These are phyloP conservation scores for Fragaria iinumae DNA, from an alignment of 306 rosid species.

Conservation along the genomic window DNA sequence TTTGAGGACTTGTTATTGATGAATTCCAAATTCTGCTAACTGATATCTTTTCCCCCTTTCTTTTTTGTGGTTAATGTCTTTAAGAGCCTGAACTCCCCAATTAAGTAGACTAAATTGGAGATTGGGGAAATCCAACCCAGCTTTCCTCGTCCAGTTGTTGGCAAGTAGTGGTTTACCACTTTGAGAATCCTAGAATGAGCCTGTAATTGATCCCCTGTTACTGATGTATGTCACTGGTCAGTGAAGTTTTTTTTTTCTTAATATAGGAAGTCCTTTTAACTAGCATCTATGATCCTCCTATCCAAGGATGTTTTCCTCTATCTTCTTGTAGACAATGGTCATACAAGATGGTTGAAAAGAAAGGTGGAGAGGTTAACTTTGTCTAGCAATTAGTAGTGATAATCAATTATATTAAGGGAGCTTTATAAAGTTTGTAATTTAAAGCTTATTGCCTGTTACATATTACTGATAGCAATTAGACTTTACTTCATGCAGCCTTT, in stretches of 20 bases:
- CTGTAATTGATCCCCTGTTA: no score
- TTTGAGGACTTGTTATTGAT: background rate
- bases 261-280: background rate
- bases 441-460: background rate
- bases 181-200: no score
- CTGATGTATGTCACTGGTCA: no score
- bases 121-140: no score
- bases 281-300: background rate
- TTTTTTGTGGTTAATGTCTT: no score
- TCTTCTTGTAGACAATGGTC: background rate
- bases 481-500: background rate
- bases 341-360: background rate
- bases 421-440: background rate
- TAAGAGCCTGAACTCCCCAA: no score
- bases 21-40: no score
- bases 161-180: no score
- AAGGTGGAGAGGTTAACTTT: background rate
- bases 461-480: background rate
- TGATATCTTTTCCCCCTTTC: no score
- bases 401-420: background rate
- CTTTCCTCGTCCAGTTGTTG: no score
- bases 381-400: background rate
- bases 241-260: no score
- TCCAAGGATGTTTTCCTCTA: background rate
- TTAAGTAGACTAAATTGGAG: no score